These are phyloP conservation scores for Colletotrichum gloeosporioides DNA, from an alignment of 2,329 filamentous ascomycete genomes.

Conservation along the genomic window DNA sequence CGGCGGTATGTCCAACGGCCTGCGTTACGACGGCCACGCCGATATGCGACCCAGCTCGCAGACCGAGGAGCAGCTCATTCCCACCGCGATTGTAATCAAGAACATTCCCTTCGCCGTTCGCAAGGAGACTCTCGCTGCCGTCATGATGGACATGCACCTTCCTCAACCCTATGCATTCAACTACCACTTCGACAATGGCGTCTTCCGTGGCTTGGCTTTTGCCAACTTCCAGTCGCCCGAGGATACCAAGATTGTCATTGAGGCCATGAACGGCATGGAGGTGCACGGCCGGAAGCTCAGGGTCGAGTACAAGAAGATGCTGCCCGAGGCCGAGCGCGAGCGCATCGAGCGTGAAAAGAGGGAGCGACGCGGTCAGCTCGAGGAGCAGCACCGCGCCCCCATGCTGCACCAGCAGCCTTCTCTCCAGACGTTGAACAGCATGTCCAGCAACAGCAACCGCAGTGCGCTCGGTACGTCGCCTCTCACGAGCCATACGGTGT, in stretches of 20 bases:
- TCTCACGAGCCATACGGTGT: slow-evolving; percentile 5
- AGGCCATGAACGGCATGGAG: slow-evolving; percentile 94
- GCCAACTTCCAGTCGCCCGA: slow-evolving; percentile 97
- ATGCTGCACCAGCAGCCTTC: slow-evolving; percentile 86
- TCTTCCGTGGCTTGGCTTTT: slow-evolving; percentile 94
- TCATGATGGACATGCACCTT: slow-evolving; percentile 94
- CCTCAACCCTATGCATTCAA: slow-evolving; percentile 98
- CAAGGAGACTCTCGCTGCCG: slow-evolving; percentile 89
- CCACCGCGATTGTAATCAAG: slow-evolving; percentile 98
- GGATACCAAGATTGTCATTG: slow-evolving; percentile 91
- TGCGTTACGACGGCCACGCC: slow-evolving; percentile 40
- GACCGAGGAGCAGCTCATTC: slow-evolving; percentile 85
- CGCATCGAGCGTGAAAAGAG: slow-evolving; percentile 97
- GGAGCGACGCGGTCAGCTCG: slow-evolving; percentile 91
- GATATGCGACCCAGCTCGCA: slow-evolving; percentile 42
- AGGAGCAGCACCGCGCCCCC: slow-evolving; percentile 88
- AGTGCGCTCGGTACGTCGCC: slow-evolving; percentile 28
- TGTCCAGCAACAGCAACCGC: slow-evolving; percentile 65
- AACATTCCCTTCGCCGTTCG: slow-evolving; percentile 99
- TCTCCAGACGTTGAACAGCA: slow-evolving; percentile 77
- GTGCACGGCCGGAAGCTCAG: slow-evolving; percentile 92
- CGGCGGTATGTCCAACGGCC: slow-evolving; percentile 39
- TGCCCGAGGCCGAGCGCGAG: slow-evolving; percentile 91
- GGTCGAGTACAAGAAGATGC: slow-evolving; percentile 99
- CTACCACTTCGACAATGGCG: slow-evolving; percentile 98